Evolutionary conservation across 768 basidiomycete genomes (phyloP).

Genomic region (Lentinus brumalis): DNA sequence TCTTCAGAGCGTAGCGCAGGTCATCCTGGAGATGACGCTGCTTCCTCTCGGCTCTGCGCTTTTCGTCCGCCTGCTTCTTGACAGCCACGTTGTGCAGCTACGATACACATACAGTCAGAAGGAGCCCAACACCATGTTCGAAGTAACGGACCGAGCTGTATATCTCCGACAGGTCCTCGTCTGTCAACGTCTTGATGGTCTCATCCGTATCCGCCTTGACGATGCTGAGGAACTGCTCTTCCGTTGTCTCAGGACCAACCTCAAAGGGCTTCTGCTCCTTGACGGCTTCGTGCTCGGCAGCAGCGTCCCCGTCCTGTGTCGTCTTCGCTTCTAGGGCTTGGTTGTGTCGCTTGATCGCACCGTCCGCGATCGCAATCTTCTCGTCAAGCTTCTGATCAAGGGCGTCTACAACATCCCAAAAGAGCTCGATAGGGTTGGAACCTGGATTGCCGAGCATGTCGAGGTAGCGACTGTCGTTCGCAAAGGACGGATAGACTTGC

Average conservation of each 20-base stretch:
- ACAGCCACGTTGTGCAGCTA: constrained; percentile 74
- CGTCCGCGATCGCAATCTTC: constrained; percentile 70
- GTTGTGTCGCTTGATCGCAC: constrained; percentile 56
- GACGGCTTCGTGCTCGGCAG: constrained; percentile 21
- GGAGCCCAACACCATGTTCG: not conserved
- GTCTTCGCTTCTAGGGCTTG: constrained; percentile 34
- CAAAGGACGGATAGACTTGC: constrained; percentile 76
- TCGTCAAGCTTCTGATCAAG: constrained; percentile 85
- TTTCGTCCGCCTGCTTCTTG: constrained; percentile 84
- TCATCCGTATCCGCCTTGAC: constrained; percentile 60
- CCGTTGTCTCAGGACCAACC: constrained; percentile 58
- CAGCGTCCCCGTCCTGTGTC: constrained; percentile 32
- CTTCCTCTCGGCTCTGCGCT: constrained; percentile 79
- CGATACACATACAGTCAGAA: constrained; percentile 4
- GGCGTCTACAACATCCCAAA: constrained; percentile 91
- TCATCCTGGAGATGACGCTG: constrained; percentile 92
- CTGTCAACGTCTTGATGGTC: constrained; percentile 46
- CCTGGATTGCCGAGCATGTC: constrained; percentile 90
- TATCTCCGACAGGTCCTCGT: constrained; percentile 57
- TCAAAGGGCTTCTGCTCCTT: constrained; percentile 37
- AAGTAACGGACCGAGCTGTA: constrained; percentile 59
- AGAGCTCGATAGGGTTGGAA: constrained; percentile 92
- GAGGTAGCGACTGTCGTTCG: constrained; percentile 80
- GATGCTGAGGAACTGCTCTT: constrained; percentile 61
- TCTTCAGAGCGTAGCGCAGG: constrained; percentile 92